phyloP scores from a whole-genome alignment of 2,329 filamentous ascomycete species.

The Fusarium sp. region DNA sequence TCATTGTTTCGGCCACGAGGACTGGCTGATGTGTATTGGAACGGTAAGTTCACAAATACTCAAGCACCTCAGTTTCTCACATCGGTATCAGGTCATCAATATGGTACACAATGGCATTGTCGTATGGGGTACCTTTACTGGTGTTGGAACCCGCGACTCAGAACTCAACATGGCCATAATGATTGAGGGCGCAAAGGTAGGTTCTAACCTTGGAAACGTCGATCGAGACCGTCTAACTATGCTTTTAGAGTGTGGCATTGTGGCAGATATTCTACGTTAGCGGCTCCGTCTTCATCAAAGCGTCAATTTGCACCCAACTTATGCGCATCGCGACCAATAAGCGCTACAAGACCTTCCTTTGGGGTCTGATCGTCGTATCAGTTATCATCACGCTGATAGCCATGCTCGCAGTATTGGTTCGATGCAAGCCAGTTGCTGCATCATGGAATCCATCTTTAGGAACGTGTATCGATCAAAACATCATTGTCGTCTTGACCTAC shows the following conservation, averaged over 20 bases:
- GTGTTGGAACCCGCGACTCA: conserved; percentile 12
- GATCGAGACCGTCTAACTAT: background rate
- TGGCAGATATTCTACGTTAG: conserved; percentile 29
- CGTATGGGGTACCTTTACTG: conserved; percentile 10
- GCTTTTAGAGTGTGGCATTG: background rate
- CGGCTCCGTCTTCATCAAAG: conserved; percentile 18
- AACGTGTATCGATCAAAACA: conserved; percentile 11
- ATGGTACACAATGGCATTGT: conserved; percentile 22
- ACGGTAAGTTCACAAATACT: background rate
- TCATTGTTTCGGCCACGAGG: conserved; percentile 9
- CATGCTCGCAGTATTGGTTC: background rate
- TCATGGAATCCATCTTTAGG: conserved; percentile 12
- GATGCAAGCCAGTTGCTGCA: conserved; percentile 13
- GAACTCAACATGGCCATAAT: conserved; percentile 3
- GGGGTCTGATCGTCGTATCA: background rate
- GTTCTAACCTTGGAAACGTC: background rate
- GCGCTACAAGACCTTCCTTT: background rate
- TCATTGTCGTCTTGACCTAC: conserved; percentile 16
- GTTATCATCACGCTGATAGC: conserved; percentile 9
- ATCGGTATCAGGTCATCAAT: conserved; percentile 4
- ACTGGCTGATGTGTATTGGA: conserved; percentile 26
- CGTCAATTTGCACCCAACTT: conserved; percentile 23
- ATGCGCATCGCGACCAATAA: conserved; percentile 8
- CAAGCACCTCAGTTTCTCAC: background rate
- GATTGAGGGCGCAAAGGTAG: conserved; percentile 22